Percentiles rank a stretch among this genome's conserved stretches.
Evolutionary conservation across 306 rosid genomes (phyloP).

Genomic region (Benincasa hispida): DNA sequence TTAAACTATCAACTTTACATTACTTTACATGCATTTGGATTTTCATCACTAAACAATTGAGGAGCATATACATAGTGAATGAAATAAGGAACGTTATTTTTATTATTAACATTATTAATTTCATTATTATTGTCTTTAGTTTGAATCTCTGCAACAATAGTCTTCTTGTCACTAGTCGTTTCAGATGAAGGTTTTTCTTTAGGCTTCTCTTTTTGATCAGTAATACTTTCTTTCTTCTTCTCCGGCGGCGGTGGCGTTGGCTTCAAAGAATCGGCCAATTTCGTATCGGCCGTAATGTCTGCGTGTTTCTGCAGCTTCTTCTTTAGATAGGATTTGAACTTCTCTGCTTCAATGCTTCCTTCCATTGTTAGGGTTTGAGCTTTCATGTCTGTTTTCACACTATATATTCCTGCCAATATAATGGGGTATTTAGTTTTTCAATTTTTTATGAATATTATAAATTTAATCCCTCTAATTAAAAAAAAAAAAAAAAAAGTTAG

Average conservation of each 20-base stretch:
- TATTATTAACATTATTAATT: not conserved
- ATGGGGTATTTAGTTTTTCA: not conserved
- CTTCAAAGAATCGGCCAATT: conserved; percentile 6
- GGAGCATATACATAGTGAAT: conserved; percentile 77
- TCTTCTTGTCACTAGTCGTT: conserved; percentile 5
- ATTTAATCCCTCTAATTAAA: no score
- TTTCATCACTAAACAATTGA: conserved; percentile 65
- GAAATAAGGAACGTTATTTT: conserved; percentile 39
- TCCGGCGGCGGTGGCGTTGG: not conserved
- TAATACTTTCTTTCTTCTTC: not conserved
- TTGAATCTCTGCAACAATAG: conserved; percentile 31
- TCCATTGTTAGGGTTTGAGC: conserved; percentile 39
- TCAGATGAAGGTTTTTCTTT: conserved; percentile 15
- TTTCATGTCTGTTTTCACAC: conserved; percentile 57
- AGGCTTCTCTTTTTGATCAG: not conserved
- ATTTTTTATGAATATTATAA: no score
- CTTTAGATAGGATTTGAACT: conserved; percentile 29
- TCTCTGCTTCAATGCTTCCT: conserved; percentile 67
- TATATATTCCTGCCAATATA: conserved; percentile 37
- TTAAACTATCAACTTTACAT: conserved; percentile 8
- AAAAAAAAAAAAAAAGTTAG: no score
- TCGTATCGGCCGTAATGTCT: conserved; percentile 34
- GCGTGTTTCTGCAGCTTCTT: conserved; percentile 53
- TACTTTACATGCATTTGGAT: conserved; percentile 67
- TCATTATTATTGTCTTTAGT: conserved; percentile 13